Conservation (phyloP, 2,329 filamentous ascomycete species). For the Thielaviopsis euricoi region DNA sequence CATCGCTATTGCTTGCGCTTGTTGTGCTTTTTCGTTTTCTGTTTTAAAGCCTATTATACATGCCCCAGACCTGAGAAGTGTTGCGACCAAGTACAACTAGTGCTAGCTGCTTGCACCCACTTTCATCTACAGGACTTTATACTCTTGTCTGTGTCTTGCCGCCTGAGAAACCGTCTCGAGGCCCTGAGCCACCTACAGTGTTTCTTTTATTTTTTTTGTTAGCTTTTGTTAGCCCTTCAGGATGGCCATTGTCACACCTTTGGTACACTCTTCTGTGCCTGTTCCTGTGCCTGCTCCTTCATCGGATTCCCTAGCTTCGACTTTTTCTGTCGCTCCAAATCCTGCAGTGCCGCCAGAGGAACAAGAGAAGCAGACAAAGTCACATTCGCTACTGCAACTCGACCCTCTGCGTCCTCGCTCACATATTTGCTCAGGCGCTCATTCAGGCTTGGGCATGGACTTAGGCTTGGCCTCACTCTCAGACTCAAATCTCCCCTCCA, state of each 20-base stretch:
- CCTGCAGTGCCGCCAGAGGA: neutral
- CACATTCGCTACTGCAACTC: neutral
- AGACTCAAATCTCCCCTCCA: neutral
- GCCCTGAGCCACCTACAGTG: neutral
- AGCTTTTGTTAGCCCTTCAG: neutral
- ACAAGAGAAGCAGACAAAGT: neutral
- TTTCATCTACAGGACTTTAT: neutral
- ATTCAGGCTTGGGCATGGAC: neutral
- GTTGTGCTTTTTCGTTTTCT: too few species aligned
- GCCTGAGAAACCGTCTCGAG: neutral
- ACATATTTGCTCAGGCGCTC: neutral
- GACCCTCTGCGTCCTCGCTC: neutral
- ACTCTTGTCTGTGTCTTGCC: neutral
- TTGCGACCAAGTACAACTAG: neutral
- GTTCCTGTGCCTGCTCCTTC: slow-evolving; percentile 6
- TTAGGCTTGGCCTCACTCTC: neutral
- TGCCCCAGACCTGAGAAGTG: neutral
- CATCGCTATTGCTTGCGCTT: neutral
- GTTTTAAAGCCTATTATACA: too few species aligned
- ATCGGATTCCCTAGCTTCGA: neutral
- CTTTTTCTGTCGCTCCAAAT: neutral
- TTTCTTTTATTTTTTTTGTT: neutral
- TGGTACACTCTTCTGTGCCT: neutral
- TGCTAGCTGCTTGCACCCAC: neutral
- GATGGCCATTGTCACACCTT: neutral